phyloP scores from a whole-genome alignment of 331 rosid species.

The Quercus tomentella region DNA sequence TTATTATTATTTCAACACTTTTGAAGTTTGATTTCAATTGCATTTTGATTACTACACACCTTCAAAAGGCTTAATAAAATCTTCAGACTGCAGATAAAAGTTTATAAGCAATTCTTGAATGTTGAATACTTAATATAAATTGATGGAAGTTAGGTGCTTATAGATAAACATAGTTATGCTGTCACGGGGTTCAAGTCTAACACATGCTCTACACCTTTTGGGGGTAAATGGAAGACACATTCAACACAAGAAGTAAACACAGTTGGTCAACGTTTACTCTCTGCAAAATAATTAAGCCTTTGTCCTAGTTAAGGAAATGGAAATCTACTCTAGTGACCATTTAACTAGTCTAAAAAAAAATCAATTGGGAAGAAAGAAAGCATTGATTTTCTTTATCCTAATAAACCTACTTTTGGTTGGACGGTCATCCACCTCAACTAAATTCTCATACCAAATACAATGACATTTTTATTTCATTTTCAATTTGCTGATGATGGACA shows the following conservation, averaged over 20 bases:
- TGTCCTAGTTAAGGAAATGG: not conserved
- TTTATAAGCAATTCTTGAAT: not conserved
- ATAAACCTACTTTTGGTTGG: conserved; percentile 29
- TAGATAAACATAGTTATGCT: not conserved
- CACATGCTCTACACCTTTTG: not conserved
- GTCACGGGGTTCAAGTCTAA: conserved; percentile 4
- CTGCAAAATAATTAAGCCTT: too few species aligned
- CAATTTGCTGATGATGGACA: not conserved
- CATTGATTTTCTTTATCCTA: conserved; percentile 12
- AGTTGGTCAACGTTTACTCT: too few species aligned
- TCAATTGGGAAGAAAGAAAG: not conserved
- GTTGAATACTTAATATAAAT: not conserved
- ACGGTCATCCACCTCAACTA: conserved; percentile 39
- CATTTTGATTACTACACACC: not conserved
- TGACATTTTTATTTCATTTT: not conserved
- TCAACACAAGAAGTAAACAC: too few species aligned
- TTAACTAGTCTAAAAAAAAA: not conserved
- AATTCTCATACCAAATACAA: conserved; percentile 27
- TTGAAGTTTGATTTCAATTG: not conserved
- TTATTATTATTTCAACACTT: not conserved
- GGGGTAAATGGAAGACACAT: not conserved
- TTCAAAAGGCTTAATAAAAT: not conserved
- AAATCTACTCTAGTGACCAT: not conserved
- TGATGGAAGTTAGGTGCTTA: too few species aligned
- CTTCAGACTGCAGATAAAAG: not conserved